Evolutionary conservation across 148 eudicot genomes (phyloP), one percentile per base, ranked within the genome.

Genomic region (Camellia granthamiana): DNA sequence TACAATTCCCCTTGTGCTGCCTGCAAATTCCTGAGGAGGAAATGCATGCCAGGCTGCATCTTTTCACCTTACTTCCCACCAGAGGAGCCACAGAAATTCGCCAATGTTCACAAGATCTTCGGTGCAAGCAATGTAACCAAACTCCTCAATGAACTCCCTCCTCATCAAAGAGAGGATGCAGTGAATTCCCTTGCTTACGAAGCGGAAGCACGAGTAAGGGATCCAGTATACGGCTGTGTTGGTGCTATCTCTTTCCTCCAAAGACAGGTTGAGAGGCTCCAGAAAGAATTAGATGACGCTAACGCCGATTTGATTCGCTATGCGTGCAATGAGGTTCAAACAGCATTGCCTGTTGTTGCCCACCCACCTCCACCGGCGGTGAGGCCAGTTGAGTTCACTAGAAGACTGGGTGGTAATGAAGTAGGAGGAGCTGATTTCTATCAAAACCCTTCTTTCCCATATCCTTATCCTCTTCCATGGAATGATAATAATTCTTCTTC

Each of bases 1-100:
- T 92, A 92, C 98, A 92, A 86, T 81, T 74, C 90, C 0, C 98
- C 98, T 7, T 94, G 98, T 52, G 98, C 98, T 5, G 98, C 96
- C 55, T 94, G 98, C 91, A 94, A 94, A 81, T 94, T 94, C 88
- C 82, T 92, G n/a, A 81, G 98, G 55, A 69, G 98, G 21, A 94
- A 92, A 79, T 94, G 98, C 91, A 86, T 87, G 88, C 93, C 91
- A 0, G 93, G 90, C 3, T 94, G 98, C 93, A 86, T 90, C 43
- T 94, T 92, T 65, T 89, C 98, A 1, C 92, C 98, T 0, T 90
- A 93, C 75, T 93, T 93, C 83, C 97, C 97, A 3, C 93, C 97
- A 0, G 98, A 94, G 51, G 97, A 94, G 82, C 98, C 98, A 0
- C 91, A 90, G 19, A 92, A 90, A 46, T 94, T 94, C 69, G 93